These are phyloP conservation scores for Boletus subcaerulescens DNA, from an alignment of 768 basidiomycete genomes.

Conservation along the genomic window DNA sequence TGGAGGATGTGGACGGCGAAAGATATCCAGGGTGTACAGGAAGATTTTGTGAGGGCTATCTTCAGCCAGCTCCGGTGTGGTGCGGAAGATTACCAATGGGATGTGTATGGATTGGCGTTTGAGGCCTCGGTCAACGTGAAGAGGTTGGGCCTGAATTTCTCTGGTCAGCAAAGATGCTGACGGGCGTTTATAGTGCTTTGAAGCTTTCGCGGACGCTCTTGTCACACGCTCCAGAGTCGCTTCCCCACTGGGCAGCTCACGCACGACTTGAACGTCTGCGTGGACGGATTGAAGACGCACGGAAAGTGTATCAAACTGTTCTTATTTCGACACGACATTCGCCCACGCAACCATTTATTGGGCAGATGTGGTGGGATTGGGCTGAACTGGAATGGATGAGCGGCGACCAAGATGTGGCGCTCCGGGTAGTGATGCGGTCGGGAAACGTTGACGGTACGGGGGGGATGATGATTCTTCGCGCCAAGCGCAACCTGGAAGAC, in stretches of 20 bases:
- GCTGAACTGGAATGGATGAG: slow-evolving; percentile 80
- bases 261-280: slow-evolving; percentile 69
- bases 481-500: slow-evolving; percentile 63
- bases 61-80: slow-evolving; percentile 56
- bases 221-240: slow-evolving; percentile 51
- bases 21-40: slow-evolving; percentile 53
- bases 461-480: slow-evolving; percentile 57
- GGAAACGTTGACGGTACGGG: slow-evolving; percentile 50
- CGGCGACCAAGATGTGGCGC: slow-evolving; percentile 46
- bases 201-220: slow-evolving; percentile 68
- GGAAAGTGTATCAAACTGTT: slow-evolving; percentile 74
- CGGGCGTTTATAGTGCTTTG: slow-evolving; percentile 46
- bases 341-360: slow-evolving; percentile 34
- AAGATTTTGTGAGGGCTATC: slow-evolving; percentile 49
- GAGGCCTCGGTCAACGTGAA: slow-evolving; percentile 60
- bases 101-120: slow-evolving; percentile 61
- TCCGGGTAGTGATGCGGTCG: slow-evolving; percentile 53
- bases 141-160: slow-evolving; percentile 37
- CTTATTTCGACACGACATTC: slow-evolving; percentile 46
- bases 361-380: slow-evolving; percentile 77
- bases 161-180: slow-evolving; percentile 8
- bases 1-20: slow-evolving; percentile 43
- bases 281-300: slow-evolving; percentile 61
- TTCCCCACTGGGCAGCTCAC: slow-evolving; percentile 72
- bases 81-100: slow-evolving; percentile 59